Conservation (phyloP, 176 grass and related monocot species). For the Ensete ventricosum region DNA sequence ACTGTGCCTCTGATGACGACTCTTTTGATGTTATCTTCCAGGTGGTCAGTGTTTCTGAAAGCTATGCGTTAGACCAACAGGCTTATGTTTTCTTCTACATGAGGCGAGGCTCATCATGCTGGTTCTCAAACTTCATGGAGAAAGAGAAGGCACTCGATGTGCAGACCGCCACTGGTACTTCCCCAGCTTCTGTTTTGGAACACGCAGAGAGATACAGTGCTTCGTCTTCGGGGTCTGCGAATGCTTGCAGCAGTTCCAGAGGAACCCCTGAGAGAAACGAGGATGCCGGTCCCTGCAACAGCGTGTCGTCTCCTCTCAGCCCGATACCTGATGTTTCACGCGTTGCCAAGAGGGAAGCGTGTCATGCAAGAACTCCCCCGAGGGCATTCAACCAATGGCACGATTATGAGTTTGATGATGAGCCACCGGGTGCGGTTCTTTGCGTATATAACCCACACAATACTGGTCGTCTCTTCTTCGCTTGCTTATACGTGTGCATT, state of each 20-base stretch:
- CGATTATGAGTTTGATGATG: no score
- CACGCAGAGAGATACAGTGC: conserved; percentile 31
- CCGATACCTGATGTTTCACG: neutral
- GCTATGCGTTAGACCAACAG: conserved; percentile 37
- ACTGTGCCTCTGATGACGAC: conserved; percentile 5
- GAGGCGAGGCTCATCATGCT: conserved; percentile 57
- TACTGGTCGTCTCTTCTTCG: no score
- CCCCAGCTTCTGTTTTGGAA: conserved; percentile 60
- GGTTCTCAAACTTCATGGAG: conserved; percentile 62
- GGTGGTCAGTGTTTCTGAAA: conserved; percentile 46
- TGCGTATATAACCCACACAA: no score
- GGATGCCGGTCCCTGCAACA: neutral
- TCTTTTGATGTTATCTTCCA: conserved; percentile 21
- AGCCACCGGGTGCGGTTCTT: no score
- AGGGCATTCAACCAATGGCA: no score
- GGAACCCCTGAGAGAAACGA: neutral
- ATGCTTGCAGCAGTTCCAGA: conserved; percentile 5
- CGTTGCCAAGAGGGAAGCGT: no score
- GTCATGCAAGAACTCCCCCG: no score
- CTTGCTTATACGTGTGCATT: no score
- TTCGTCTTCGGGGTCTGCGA: conserved; percentile 28
- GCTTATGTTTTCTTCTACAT: conserved; percentile 86
- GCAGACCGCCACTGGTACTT: conserved; percentile 27
- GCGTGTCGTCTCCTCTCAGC: neutral
- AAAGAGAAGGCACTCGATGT: conserved; percentile 20